phyloP scores from a whole-genome alignment of 495 filamentous ascomycete genomes.

The Entonaema liquescens region DNA sequence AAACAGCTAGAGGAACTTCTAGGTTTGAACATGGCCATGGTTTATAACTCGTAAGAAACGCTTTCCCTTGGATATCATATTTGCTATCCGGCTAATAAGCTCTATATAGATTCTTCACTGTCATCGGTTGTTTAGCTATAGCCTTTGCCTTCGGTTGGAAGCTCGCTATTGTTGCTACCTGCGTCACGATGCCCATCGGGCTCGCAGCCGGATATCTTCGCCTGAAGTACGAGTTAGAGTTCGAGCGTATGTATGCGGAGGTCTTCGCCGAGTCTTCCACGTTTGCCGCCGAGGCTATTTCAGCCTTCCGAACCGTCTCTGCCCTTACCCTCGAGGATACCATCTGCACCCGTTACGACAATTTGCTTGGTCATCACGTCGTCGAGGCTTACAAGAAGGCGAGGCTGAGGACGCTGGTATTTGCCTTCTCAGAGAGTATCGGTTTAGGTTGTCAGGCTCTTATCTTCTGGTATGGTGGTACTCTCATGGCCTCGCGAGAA shows the following conservation, averaged over 20 bases:
- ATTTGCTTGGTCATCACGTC: slow-evolving; percentile 52
- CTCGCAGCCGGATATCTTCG: slow-evolving; percentile 61
- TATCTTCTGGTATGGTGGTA: slow-evolving; percentile 62
- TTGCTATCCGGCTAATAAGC: slow-evolving; percentile 1
- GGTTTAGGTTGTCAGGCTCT: slow-evolving; percentile 56
- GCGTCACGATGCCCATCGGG: slow-evolving; percentile 60
- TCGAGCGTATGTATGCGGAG: slow-evolving; percentile 63
- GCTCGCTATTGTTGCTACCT: slow-evolving; percentile 59
- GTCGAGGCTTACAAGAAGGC: slow-evolving; percentile 54
- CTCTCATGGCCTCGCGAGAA: slow-evolving; percentile 50
- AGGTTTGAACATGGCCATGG: slow-evolving; percentile 63
- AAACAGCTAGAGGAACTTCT: slow-evolving; percentile 70
- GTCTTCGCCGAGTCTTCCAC: slow-evolving; percentile 67
- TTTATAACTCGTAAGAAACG: slow-evolving; percentile 52
- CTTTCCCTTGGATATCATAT: neutral
- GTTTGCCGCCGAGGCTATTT: slow-evolving; percentile 68
- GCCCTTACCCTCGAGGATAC: slow-evolving; percentile 64
- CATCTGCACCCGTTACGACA: slow-evolving; percentile 57
- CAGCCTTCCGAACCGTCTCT: slow-evolving; percentile 66
- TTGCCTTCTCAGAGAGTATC: slow-evolving; percentile 56
- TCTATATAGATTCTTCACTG: slow-evolving; percentile 49
- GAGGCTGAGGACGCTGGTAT: slow-evolving; percentile 53
- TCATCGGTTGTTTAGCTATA: slow-evolving; percentile 59
- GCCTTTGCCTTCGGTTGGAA: slow-evolving; percentile 68
- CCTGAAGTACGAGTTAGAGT: slow-evolving; percentile 63